Percentiles rank a stretch among this genome's conserved stretches.
phyloP scores from a whole-genome alignment of 108 stramenopile genomes.

The Asterionellopsis glacialis region DNA sequence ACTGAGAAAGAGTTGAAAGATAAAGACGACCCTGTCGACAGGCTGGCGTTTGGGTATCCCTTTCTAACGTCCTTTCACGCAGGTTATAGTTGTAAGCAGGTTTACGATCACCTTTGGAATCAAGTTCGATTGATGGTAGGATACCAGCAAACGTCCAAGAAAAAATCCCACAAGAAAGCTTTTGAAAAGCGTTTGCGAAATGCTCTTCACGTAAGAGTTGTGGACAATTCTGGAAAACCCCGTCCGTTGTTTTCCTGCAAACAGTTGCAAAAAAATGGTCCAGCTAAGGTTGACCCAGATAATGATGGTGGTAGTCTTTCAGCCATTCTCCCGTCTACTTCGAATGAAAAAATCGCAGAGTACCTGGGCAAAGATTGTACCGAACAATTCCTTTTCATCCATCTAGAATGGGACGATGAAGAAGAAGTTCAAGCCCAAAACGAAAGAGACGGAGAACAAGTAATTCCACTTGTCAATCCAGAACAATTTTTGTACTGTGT shows the following conservation, averaged over 20 bases:
- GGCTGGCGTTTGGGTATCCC: slow-evolving; percentile 48
- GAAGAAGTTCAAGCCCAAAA: slow-evolving; percentile 1
- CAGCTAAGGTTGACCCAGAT: neutral
- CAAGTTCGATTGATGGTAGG: slow-evolving; percentile 24
- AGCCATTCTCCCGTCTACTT: slow-evolving; percentile 14
- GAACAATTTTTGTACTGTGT: slow-evolving; percentile 20
- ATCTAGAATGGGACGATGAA: slow-evolving; percentile 34
- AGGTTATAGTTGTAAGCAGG: slow-evolving; percentile 36
- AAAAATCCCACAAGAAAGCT: neutral
- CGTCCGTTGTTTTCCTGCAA: slow-evolving; percentile 10
- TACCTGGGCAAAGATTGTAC: slow-evolving; percentile 29
- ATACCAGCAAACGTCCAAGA: slow-evolving; percentile 1
- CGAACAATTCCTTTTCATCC: slow-evolving; percentile 35
- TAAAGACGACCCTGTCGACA: slow-evolving; percentile 12
- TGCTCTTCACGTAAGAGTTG: slow-evolving; percentile 22
- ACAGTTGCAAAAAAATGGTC: no score
- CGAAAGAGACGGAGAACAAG: no score
- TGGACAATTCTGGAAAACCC: slow-evolving; percentile 19
- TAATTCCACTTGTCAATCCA: slow-evolving; percentile 7
- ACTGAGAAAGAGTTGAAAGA: slow-evolving; percentile 7
- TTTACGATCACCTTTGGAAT: slow-evolving; percentile 46
- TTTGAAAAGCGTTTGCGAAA: slow-evolving; percentile 13
- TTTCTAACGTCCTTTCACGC: slow-evolving; percentile 48
- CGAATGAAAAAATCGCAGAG: slow-evolving; percentile 17
- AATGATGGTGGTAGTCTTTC: slow-evolving; percentile 7